A percentile compares a stretch with the other conserved stretches of the same genome.
phyloP scores from a whole-genome alignment of 805 yeast species.

The Metschnikowia picachoensis region DNA sequence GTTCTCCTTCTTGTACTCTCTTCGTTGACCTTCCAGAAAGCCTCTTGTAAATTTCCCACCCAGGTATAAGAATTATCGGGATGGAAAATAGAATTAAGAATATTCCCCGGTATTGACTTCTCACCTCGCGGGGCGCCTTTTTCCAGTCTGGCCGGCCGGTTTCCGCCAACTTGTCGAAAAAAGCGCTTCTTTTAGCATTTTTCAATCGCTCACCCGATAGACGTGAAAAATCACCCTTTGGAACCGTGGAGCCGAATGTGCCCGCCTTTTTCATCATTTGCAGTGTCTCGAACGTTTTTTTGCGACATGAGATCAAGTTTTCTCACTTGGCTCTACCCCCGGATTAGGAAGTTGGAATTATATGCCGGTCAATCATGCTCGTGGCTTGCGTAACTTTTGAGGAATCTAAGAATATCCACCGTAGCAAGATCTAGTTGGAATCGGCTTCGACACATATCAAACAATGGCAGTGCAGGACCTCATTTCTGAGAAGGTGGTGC shows the following conservation, averaged over 20 bases:
- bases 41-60: conserved; percentile 33
- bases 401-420: not conserved
- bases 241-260: conserved; percentile 7
- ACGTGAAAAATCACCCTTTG: conserved; percentile 6
- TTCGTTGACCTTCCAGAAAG: conserved; percentile 40
- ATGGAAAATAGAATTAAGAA: conserved; percentile 36
- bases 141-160: conserved; percentile 44
- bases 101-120: conserved; percentile 34
- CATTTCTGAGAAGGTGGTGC: conserved; percentile 4
- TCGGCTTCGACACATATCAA: not conserved
- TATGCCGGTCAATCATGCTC: not conserved
- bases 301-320: not conserved
- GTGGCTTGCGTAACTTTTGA: not conserved
- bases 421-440: not conserved
- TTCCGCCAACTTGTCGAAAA: conserved; percentile 33
- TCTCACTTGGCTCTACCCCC: not conserved
- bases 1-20: conserved; percentile 39
- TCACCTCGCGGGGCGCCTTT: conserved; percentile 38
- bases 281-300: not conserved
- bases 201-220: conserved; percentile 5
- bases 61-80: conserved; percentile 33
- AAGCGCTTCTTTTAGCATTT: conserved; percentile 24
- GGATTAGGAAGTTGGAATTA: not conserved
- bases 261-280: conserved; percentile 11
- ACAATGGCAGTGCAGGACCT: conserved; percentile 7